Percentiles rank a stretch among this genome's conserved stretches.
Evolutionary conservation across 805 yeast species (phyloP).

Genomic region (Saccharomycopsis selenospora): DNA sequence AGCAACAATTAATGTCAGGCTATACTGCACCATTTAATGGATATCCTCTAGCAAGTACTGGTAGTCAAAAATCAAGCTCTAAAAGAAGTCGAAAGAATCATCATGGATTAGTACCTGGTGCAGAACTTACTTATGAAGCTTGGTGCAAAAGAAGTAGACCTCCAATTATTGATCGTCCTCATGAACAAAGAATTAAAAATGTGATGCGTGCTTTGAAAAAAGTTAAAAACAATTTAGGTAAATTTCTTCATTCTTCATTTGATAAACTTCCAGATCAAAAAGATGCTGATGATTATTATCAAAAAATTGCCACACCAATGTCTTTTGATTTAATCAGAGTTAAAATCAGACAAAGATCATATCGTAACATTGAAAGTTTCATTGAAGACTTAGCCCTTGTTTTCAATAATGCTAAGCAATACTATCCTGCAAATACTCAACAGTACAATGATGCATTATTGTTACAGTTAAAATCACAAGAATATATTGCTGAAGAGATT

Average conservation of each 20-base stretch:
- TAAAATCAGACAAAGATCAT: constrained; percentile 79
- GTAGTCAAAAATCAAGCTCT: not conserved
- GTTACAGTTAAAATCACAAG: constrained; percentile 55
- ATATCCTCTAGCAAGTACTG: too few species aligned
- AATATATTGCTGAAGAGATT: constrained; percentile 58
- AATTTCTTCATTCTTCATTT: constrained; percentile 53
- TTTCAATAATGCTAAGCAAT: constrained; percentile 66
- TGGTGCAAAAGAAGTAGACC: constrained; percentile 80
- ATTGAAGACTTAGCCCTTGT: constrained; percentile 69
- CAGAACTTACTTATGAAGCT: constrained; percentile 18
- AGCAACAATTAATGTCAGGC: not conserved
- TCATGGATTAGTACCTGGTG: not conserved
- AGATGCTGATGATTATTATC: constrained; percentile 39
- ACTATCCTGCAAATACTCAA: constrained; percentile 49
- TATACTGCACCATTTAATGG: not conserved
- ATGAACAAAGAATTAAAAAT: constrained; percentile 85
- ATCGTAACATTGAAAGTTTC: constrained; percentile 67
- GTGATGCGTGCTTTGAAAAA: constrained; percentile 76
- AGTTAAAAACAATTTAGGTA: constrained; percentile 46
- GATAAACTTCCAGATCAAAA: constrained; percentile 76
- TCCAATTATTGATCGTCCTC: constrained; percentile 84
- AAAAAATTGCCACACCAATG: constrained; percentile 49
- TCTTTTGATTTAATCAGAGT: constrained; percentile 68
- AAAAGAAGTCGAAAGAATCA: not conserved
- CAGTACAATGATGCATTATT: constrained; percentile 54